A percentile compares a stretch with the other conserved stretches of the same genome.
phyloP scores from a whole-genome alignment of 2,329 filamentous ascomycete genomes.

The Aureobasidium melanogenum region DNA sequence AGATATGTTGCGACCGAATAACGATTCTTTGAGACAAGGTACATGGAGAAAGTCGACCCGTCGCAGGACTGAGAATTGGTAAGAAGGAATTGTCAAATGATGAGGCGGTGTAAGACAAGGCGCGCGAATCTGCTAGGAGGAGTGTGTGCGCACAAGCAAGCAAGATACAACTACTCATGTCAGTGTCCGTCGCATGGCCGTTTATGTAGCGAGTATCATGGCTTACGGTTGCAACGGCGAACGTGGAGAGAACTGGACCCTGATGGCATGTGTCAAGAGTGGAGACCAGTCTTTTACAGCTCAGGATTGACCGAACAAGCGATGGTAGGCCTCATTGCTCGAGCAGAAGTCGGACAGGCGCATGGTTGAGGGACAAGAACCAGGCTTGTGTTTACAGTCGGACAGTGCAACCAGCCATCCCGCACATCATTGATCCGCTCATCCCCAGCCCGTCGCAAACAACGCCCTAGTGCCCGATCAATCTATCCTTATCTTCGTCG shows the following conservation, averaged over 20 bases:
- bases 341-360: neutral
- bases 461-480: neutral
- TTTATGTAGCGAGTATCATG: neutral
- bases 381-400: slow-evolving; percentile 8
- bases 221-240: slow-evolving; percentile 1
- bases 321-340: neutral
- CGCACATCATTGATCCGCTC: neutral
- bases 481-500: neutral
- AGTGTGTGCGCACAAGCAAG: neutral
- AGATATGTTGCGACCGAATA: neutral
- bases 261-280: slow-evolving; percentile 1
- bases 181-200: neutral
- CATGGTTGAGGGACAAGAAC: neutral
- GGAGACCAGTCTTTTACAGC: neutral
- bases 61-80: neutral
- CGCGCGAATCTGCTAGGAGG: neutral
- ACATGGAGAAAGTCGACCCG: neutral
- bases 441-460: slow-evolving; percentile 1
- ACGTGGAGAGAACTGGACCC: neutral
- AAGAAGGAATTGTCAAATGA: neutral
- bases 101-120: neutral
- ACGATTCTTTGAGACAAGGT: neutral
- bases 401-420: slow-evolving; percentile 2
- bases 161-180: neutral
- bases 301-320: neutral